phyloP scores from a whole-genome alignment of 2,329 filamentous ascomycete species.

The Dichotomopilus funicola region DNA sequence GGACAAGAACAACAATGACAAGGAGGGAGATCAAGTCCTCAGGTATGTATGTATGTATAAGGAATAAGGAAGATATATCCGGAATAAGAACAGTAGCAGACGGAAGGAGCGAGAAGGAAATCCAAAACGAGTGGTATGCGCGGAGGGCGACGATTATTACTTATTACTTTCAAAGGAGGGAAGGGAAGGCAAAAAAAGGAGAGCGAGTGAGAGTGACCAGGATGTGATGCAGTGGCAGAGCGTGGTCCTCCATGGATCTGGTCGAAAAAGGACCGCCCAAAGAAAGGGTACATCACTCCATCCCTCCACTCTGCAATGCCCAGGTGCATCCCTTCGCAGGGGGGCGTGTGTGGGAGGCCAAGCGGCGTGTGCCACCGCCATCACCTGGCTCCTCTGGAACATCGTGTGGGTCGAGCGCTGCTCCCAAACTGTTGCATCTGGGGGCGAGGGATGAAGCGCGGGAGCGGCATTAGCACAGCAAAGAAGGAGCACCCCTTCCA shows the following conservation, averaged over 20 bases:
- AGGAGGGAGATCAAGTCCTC: too few relatives aligned
- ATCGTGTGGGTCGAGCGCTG: slow-evolving; percentile 1
- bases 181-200: background rate
- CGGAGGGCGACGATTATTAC: slow-evolving; percentile 14
- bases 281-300: background rate
- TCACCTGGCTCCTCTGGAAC: slow-evolving; percentile 1
- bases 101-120: slow-evolving; percentile 16
- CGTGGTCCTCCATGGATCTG: background rate
- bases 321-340: too few relatives aligned
- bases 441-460: background rate
- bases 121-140: slow-evolving; percentile 6
- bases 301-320: background rate
- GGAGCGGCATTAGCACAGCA: background rate
- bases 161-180: slow-evolving; percentile 13
- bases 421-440: background rate
- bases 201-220: background rate
- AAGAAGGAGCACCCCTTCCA: too few relatives aligned
- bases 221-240: background rate
- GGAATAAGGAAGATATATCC: background rate
- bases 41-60: background rate
- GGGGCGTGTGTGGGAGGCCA: too few relatives aligned
- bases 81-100: background rate
- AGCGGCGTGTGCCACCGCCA: background rate
- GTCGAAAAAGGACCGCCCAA: background rate
- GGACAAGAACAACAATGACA: too few relatives aligned